Percentiles rank a stretch among this genome's conserved stretches.
These are phyloP conservation scores for Thalassiosira mediterranea DNA, from an alignment of 352 stramenopile genomes.

Conservation along the genomic window DNA sequence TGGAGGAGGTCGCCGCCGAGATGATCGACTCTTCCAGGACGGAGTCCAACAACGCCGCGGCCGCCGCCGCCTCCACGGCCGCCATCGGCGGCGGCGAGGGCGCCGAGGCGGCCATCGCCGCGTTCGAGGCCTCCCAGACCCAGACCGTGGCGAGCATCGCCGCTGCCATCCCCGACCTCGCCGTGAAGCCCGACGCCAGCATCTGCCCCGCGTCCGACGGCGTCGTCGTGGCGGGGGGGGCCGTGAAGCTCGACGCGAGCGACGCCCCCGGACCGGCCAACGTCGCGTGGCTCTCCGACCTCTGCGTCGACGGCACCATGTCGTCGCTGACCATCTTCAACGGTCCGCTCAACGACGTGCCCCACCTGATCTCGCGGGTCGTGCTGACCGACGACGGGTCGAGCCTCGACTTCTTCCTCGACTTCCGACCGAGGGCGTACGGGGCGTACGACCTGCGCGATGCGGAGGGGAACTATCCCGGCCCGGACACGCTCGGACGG, in stretches of 20 bases:
- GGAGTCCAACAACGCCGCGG: too few species aligned
- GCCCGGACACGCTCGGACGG: constrained; percentile 68
- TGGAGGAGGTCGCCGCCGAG: too few species aligned
- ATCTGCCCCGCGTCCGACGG: constrained; percentile 27
- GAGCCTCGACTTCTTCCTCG: constrained; percentile 56
- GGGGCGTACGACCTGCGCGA: constrained; percentile 71
- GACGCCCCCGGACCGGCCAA: constrained; percentile 77
- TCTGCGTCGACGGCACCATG: constrained; percentile 52
- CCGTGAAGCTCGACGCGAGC: constrained; percentile 51
- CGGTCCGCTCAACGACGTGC: constrained; percentile 74
- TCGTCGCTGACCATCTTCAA: constrained; percentile 77
- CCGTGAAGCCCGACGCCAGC: constrained; percentile 63
- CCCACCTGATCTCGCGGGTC: constrained; percentile 66
- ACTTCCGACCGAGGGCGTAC: constrained; percentile 73
- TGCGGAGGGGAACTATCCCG: constrained; percentile 66
- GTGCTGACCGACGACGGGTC: constrained; percentile 21
- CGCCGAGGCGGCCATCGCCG: constrained; percentile 40
- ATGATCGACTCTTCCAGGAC: too few species aligned
- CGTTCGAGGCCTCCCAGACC: constrained; percentile 58
- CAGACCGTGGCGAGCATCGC: constrained; percentile 54
- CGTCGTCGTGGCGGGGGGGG: constrained; percentile 16
- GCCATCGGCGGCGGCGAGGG: constrained; percentile 1
- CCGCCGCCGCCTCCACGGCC: too few species aligned
- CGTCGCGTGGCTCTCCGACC: constrained; percentile 67
- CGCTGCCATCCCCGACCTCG: constrained; percentile 61